A percentile compares a stretch with the other conserved stretches of the same genome.
These are phyloP conservation scores for Cymbidium sinense DNA, from an alignment of 106 monocot genomes.

Conservation along the genomic window DNA sequence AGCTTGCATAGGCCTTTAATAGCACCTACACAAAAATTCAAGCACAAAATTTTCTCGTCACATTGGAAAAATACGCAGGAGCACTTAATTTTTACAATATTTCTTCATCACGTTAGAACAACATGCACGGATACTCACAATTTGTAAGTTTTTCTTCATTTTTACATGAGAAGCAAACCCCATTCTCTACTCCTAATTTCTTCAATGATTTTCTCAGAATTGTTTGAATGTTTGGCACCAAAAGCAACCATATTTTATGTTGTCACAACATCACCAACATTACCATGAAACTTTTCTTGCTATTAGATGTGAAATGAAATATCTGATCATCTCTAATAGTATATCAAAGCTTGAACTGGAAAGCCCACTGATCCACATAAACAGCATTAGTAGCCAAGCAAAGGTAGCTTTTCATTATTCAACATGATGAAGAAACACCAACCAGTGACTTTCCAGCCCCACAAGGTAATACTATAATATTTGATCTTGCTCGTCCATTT, in stretches of 20 bases:
- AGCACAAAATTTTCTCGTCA: too few species aligned
- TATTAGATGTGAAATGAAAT: conserved; percentile 94
- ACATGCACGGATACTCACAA: too few species aligned
- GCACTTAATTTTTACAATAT: too few species aligned
- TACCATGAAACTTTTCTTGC: conserved; percentile 88
- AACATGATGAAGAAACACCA: conserved; percentile 92
- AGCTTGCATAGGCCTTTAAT: too few species aligned
- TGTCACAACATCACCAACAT: conserved; percentile 96
- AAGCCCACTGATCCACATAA: conserved; percentile 99
- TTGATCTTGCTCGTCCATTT: conserved; percentile 95
- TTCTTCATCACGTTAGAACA: too few species aligned
- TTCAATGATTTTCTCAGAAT: conserved; percentile 98
- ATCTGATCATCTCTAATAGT: conserved; percentile 95
- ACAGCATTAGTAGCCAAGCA: conserved; percentile 99
- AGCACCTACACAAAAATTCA: too few species aligned
- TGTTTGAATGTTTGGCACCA: conserved; percentile 92
- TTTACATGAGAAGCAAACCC: conserved; percentile 99
- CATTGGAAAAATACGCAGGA: too few species aligned
- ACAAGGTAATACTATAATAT: conserved; percentile 98
- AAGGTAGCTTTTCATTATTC: conserved; percentile 86
- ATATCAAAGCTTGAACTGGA: conserved; percentile 98
- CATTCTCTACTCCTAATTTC: conserved; percentile 99
- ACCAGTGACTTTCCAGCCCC: conserved; percentile 98
- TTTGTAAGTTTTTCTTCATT: too few species aligned
- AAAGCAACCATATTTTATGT: conserved; percentile 99